These are phyloP conservation scores for Erucastrum elatum DNA, from an alignment of 345 rosid genomes.

Conservation along the genomic window DNA sequence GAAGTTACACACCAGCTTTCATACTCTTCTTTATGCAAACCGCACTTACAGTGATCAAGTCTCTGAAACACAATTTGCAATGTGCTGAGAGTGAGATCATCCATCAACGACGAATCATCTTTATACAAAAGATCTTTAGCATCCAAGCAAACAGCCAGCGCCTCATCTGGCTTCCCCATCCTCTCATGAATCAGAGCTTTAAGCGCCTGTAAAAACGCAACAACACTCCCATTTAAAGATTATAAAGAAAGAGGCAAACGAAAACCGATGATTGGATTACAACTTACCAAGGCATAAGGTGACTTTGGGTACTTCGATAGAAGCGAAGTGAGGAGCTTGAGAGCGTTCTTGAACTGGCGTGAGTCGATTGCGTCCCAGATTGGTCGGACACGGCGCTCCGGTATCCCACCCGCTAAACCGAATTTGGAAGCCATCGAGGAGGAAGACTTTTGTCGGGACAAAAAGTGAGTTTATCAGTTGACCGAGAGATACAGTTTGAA, in stretches of 20 bases:
- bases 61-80: constrained; percentile 90
- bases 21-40: neutral
- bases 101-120: constrained; percentile 75
- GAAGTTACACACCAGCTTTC: neutral
- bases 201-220: constrained; percentile 56
- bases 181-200: constrained; percentile 84
- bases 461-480: constrained; percentile 23
- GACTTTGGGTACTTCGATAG: constrained; percentile 84
- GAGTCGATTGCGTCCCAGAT: constrained; percentile 98
- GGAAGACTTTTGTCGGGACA: neutral
- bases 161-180: constrained; percentile 84
- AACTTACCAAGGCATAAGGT: constrained; percentile 83
- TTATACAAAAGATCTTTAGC: constrained; percentile 75
- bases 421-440: constrained; percentile 79
- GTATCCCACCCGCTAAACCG: constrained; percentile 92
- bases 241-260: neutral
- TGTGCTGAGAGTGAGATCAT: constrained; percentile 97
- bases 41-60: constrained; percentile 80
- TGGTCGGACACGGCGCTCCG: constrained; percentile 97
- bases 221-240: constrained; percentile 16
- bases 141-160: constrained; percentile 61
- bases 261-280: neutral
- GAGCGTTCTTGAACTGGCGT: constrained; percentile 94
- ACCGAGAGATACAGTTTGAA: constrained; percentile 18
- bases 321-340: constrained; percentile 68